A percentile compares a stretch with the other conserved stretches of the same genome.
Evolutionary conservation across 2,329 filamentous ascomycete species (phyloP).

Genomic region (Elsinoe perseae): DNA sequence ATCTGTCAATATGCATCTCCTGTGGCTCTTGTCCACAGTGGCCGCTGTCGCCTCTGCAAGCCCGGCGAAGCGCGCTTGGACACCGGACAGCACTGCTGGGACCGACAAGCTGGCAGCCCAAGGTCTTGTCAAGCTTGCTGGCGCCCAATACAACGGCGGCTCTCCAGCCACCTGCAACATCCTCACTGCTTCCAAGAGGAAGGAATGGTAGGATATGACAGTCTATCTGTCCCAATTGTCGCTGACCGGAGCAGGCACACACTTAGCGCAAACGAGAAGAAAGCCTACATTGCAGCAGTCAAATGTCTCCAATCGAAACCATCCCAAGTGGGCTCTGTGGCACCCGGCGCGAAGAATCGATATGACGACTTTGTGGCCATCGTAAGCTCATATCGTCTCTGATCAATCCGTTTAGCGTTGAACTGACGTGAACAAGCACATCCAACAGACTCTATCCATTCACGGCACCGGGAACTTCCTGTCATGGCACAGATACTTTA

Average conservation of each 20-base stretch:
- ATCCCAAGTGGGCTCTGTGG: conserved; percentile 18
- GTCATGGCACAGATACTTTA: conserved; percentile 37
- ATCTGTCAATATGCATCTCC: not conserved
- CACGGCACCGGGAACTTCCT: conserved; percentile 22
- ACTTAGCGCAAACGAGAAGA: conserved; percentile 23
- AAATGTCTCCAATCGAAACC: conserved; percentile 26
- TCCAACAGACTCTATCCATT: conserved; percentile 23
- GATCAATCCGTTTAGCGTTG: not conserved
- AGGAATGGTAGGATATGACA: not conserved
- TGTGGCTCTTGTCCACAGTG: conserved; percentile 9
- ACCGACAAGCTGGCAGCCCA: conserved; percentile 23
- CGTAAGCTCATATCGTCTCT: not conserved
- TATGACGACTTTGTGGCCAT: conserved; percentile 28
- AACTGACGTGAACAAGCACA: conserved; percentile 18
- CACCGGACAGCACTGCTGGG: conserved; percentile 23
- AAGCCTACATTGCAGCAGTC: conserved; percentile 27
- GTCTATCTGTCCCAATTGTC: not conserved
- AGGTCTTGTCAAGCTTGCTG: conserved; percentile 25
- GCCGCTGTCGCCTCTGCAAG: conserved; percentile 18
- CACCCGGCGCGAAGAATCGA: conserved; percentile 24
- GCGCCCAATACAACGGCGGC: not conserved
- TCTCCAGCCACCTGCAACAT: not conserved
- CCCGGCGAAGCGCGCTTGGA: not conserved
- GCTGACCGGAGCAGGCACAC: conserved; percentile 17
- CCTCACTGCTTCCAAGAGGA: conserved; percentile 19